These are phyloP conservation scores for Pseudocercospora musae DNA, from an alignment of 2,329 filamentous ascomycete genomes.

Conservation along the genomic window DNA sequence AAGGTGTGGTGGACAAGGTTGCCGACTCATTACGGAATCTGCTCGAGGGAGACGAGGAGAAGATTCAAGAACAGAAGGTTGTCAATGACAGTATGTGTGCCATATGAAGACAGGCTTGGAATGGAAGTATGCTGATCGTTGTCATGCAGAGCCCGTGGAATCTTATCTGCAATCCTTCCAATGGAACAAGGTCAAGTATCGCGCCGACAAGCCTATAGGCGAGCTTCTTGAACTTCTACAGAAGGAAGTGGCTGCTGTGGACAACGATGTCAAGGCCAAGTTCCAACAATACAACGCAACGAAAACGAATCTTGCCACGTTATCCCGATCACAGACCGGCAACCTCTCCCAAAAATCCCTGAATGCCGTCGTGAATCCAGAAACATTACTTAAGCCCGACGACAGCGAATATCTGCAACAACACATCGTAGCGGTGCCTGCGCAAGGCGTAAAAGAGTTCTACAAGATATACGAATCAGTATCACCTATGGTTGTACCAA, in stretches of 20 bases:
- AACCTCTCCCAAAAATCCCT: conserved; percentile 94
- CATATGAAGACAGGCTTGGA: not conserved
- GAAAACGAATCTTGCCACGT: conserved; percentile 75
- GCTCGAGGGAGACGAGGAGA: conserved; percentile 78
- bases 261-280: conserved; percentile 94
- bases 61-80: conserved; percentile 80
- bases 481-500: conserved; percentile 86
- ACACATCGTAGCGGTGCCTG: conserved; percentile 85
- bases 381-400: conserved; percentile 70
- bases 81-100: conserved; percentile 79
- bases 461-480: conserved; percentile 84
- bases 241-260: conserved; percentile 88
- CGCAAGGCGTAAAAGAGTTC: conserved; percentile 79
- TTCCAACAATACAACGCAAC: conserved; percentile 91
- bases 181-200: conserved; percentile 98
- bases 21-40: conserved; percentile 79
- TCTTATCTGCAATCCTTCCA: conserved; percentile 84
- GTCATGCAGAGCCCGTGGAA: conserved; percentile 77
- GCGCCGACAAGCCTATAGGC: conserved; percentile 81
- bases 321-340: conserved; percentile 87
- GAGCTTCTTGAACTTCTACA: conserved; percentile 85
- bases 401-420: conserved; percentile 92
- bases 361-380: conserved; percentile 78
- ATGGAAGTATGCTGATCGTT: not conserved
- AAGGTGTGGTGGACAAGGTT: conserved; percentile 82